Conservation (phyloP, 805 yeast genomes). For the Candida lessepsii region DNA sequence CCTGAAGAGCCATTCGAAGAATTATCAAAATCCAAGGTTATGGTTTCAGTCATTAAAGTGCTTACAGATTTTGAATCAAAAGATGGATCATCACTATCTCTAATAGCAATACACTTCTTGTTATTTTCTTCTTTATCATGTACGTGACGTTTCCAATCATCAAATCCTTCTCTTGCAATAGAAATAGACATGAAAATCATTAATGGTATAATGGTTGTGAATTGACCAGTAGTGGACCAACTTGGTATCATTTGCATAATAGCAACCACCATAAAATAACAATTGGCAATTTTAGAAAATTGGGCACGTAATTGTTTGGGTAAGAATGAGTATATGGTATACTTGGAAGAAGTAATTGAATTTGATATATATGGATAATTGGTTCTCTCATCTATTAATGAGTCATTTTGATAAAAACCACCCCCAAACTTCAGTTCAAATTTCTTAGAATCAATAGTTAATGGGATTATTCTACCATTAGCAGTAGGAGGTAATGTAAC, state of each 20-base stretch:
- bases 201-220: constrained; percentile 89
- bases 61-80: constrained; percentile 38
- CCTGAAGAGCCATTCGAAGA: not conserved
- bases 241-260: constrained; percentile 93
- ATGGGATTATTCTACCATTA: constrained; percentile 76
- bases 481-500: constrained; percentile 51
- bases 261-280: constrained; percentile 86
- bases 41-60: constrained; percentile 40
- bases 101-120: constrained; percentile 27
- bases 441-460: constrained; percentile 43
- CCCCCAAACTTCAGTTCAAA: constrained; percentile 24
- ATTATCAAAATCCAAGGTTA: constrained; percentile 16
- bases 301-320: constrained; percentile 91
- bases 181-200: constrained; percentile 84
- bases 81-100: constrained; percentile 26
- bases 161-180: constrained; percentile 89
- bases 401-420: constrained; percentile 21
- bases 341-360: constrained; percentile 80
- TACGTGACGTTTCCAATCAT: constrained; percentile 83
- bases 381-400: constrained; percentile 66
- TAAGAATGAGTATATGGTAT: constrained; percentile 73
- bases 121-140: constrained; percentile 85
- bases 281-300: constrained; percentile 88
- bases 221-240: constrained; percentile 96
- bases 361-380: constrained; percentile 62